Percentiles rank a stretch among this genome's conserved stretches.
Conservation (phyloP, 148 eudicot species). For the Selenicereus undatus region DNA sequence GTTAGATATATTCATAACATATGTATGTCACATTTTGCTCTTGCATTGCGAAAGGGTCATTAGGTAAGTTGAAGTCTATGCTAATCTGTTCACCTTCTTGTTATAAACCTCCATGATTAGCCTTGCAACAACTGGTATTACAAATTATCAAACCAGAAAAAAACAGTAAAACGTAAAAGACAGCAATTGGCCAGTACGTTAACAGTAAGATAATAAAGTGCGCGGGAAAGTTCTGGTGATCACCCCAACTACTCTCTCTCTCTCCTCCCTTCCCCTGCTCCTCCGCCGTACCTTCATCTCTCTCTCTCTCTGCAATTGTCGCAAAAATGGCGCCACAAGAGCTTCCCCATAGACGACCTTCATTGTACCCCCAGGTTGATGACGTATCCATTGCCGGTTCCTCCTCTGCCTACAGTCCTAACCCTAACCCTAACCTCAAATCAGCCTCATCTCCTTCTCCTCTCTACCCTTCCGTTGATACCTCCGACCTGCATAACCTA, state of each 20-base stretch:
- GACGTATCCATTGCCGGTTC: slow-evolving; percentile 27
- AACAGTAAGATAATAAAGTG: not conserved
- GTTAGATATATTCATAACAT: too few relatives aligned
- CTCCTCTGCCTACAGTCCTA: slow-evolving; percentile 16
- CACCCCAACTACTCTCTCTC: not conserved
- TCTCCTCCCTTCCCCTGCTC: not conserved
- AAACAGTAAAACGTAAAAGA: too few relatives aligned
- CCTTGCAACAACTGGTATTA: too few relatives aligned
- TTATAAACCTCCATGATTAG: too few relatives aligned
- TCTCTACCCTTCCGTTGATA: slow-evolving; percentile 58
- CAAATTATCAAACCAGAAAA: too few relatives aligned
- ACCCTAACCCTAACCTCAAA: slow-evolving; percentile 5
- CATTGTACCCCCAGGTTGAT: slow-evolving; percentile 41
- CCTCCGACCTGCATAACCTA: slow-evolving; percentile 34
- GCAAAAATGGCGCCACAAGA: slow-evolving; percentile 51
- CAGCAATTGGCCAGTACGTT: not conserved
- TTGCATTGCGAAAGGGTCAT: too few relatives aligned
- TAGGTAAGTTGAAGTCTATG: too few relatives aligned
- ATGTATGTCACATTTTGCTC: too few relatives aligned
- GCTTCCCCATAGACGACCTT: slow-evolving; percentile 26
- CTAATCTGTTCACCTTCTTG: too few relatives aligned
- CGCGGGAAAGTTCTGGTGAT: not conserved
- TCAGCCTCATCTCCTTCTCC: slow-evolving; percentile 28
- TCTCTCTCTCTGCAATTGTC: not conserved
- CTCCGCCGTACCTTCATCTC: not conserved